Percentiles rank a stretch among this genome's conserved stretches.
Conservation (phyloP, 441 rosid species). For the Gossypium davidsonii region DNA sequence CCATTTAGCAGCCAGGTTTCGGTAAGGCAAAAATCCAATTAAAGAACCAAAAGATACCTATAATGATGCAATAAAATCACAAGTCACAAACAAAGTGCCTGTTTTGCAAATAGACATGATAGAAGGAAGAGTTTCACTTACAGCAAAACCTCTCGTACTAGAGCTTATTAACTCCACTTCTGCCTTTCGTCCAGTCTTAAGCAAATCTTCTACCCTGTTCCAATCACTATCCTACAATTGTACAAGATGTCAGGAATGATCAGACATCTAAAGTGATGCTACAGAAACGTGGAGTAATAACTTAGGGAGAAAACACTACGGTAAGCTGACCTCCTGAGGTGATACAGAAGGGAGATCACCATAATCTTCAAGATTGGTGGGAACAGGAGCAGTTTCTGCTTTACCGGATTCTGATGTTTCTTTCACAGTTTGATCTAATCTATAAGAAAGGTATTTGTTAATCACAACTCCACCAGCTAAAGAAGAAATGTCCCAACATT, state of each 20-base stretch:
- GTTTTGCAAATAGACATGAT: slow-evolving; percentile 10
- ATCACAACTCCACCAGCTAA: slow-evolving; percentile 16
- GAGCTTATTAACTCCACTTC: slow-evolving; percentile 79
- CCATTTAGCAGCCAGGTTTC: slow-evolving; percentile 69
- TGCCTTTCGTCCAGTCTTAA: slow-evolving; percentile 43
- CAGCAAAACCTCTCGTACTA: slow-evolving; percentile 75
- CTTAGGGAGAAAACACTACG: neutral
- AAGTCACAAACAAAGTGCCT: neutral
- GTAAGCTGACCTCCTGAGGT: slow-evolving; percentile 47
- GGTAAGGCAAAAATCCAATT: slow-evolving; percentile 81
- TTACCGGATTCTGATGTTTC: slow-evolving; percentile 27
- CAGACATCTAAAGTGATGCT: slow-evolving; percentile 8
- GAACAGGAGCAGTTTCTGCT: slow-evolving; percentile 22
- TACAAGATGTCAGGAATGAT: slow-evolving; percentile 16
- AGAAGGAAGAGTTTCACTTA: slow-evolving; percentile 31
- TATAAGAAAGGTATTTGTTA: slow-evolving; percentile 33
- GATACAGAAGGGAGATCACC: slow-evolving; percentile 38
- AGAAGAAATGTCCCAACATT: slow-evolving; percentile 14
- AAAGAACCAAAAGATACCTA: slow-evolving; percentile 84
- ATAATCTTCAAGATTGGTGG: slow-evolving; percentile 23
- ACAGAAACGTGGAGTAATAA: neutral
- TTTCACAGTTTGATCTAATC: slow-evolving; percentile 45
- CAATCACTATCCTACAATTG: slow-evolving; percentile 65
- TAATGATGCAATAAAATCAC: slow-evolving; percentile 17
- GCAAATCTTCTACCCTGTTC: slow-evolving; percentile 59